Evolutionary conservation across 2,329 filamentous ascomycete species (phyloP).

Genomic region (Aspergillus quadrilineatus): DNA sequence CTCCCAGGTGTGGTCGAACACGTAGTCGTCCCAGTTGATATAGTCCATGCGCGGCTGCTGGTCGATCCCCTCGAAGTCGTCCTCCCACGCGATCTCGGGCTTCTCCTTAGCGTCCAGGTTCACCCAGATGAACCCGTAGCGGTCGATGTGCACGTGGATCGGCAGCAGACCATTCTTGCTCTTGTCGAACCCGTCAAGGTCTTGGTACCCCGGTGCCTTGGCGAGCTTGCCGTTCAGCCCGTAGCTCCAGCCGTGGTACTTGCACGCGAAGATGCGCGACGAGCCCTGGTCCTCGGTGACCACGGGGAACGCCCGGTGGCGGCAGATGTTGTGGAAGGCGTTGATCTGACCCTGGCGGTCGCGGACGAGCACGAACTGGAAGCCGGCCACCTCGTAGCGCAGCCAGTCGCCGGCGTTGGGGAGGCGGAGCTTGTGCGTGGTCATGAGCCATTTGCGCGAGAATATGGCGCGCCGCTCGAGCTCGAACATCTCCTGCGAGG

Average conservation of each 20-base stretch:
- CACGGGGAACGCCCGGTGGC: constrained; percentile 59
- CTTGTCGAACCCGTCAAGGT: constrained; percentile 57
- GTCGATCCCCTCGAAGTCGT: constrained; percentile 53
- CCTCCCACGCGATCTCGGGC: constrained; percentile 53
- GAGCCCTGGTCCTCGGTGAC: constrained; percentile 52
- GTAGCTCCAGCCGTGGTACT: constrained; percentile 63
- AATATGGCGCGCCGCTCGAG: constrained; percentile 59
- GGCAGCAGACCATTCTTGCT: constrained; percentile 54
- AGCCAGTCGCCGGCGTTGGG: constrained; percentile 57
- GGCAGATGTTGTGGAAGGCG: constrained; percentile 61
- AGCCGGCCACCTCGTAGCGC: constrained; percentile 56
- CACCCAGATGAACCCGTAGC: constrained; percentile 58
- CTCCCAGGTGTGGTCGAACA: constrained; percentile 59
- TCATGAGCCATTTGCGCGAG: constrained; percentile 52
- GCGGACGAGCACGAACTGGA: constrained; percentile 54
- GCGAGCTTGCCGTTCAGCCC: constrained; percentile 57
- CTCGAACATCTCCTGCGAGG: constrained; percentile 48
- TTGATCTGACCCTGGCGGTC: constrained; percentile 55
- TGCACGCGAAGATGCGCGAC: constrained; percentile 55
- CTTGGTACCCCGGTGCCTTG: constrained; percentile 59
- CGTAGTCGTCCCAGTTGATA: constrained; percentile 55
- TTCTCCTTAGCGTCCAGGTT: constrained; percentile 52
- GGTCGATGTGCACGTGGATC: constrained; percentile 56
- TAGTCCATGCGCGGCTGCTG: constrained; percentile 46
- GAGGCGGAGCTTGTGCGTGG: constrained; percentile 47